Base-by-base conservation (phyloP, 108 stramenopile species). In the Cyclostephanos tholiformis region DNA sequence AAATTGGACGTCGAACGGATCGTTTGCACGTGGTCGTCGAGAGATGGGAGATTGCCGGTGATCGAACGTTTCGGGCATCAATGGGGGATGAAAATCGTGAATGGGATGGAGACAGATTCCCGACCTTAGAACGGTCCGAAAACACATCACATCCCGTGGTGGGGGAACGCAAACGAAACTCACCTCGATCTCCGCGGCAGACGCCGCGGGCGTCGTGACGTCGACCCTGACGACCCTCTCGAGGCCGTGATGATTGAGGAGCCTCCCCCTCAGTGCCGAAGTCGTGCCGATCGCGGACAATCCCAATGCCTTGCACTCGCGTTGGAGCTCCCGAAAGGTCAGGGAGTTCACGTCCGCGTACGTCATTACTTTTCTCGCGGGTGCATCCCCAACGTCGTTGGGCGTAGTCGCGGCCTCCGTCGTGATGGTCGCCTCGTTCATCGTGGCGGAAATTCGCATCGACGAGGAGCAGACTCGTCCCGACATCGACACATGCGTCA, bases 221-320 rank as follows among this genome's bases (percentile, higher is more conserved):
- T 68, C 75, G 38, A 65, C 74, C 59, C 66, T 4, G 3, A 4
- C 32, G 32, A 32, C 72, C 19, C 36, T 38, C 29, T 48, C 35
- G 50, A 76, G 65, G 1, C 76, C 85, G 43, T 78, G 79, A 14
- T 85, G 82, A 38, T 81, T 76, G 62, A 87, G 67, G 13, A 94
- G 79, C 49, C 93, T 75, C 12, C 74, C 62, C 53, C 84, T 57
- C 81, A 94, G 75, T 4, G 57, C 74, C 16, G 86, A 78, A n/a
- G 90, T 85, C 11, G 88, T 91, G 9, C 93, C 93, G 6, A 69
- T 73, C 12, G 87, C 82, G 46, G 82, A 70, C 51, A 94, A 62
- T 19, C 88, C 78, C 57, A 85, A 62, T 6, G 56, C 57, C 55
- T 86, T 84, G 76, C 89, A 82, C 46, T 91, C 82, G 9, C 67